Evolutionary conservation across 495 filamentous ascomycete species (phyloP), one percentile per base, ranked within the genome.

Genomic region (Parathielavia hyrcaniae): DNA sequence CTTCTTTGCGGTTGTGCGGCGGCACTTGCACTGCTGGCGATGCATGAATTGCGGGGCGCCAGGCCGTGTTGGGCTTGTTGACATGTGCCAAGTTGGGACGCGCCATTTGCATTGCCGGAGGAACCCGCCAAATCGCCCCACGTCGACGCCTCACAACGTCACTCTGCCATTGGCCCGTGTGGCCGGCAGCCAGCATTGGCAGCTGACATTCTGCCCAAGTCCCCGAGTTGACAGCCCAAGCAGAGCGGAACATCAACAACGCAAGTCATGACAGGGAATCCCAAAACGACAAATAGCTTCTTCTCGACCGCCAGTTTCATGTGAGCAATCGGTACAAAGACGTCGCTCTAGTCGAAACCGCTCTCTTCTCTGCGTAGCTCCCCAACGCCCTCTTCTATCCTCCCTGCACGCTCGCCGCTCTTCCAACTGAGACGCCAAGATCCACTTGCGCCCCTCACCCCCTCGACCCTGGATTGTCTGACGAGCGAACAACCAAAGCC

Each of bases 81-180:
- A 58, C 60, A 62, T 62, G 49, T 35, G 47, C 53, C 54, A 32
- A 22, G n/a, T 35, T 57, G 32, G 59, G 48, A 16, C 48, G 32
- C 16, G n/a, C 49, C 8, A 50, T 53, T n/a, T n/a, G 49, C 54
- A 62, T 62, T 62, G 60, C 60, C 55, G 50, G 16, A 62, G 60
- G 58, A 62, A 62, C 60, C 50, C 23, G 8, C n/a, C 47, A 12
- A 9, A 2, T 4, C 38, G n/a, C 47, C 46, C 16, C 43, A 34
- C 50, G 45, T 61, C n/a, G n/a, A n/a, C n/a, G n/a, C n/a, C n/a
- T n/a, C n/a, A n/a, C n/a, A n/a, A n/a, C n/a, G 59, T 57, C 54
- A 57, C 54, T 57, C n/a, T 1, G 14, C 6, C 43, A 55, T 22
- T 53, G 54, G 54, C 22, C 23, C 41, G 10, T 39, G 35, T 9